phyloP scores from a whole-genome alignment of 208 protist genomes.

The Wallacemonas collosoma region DNA sequence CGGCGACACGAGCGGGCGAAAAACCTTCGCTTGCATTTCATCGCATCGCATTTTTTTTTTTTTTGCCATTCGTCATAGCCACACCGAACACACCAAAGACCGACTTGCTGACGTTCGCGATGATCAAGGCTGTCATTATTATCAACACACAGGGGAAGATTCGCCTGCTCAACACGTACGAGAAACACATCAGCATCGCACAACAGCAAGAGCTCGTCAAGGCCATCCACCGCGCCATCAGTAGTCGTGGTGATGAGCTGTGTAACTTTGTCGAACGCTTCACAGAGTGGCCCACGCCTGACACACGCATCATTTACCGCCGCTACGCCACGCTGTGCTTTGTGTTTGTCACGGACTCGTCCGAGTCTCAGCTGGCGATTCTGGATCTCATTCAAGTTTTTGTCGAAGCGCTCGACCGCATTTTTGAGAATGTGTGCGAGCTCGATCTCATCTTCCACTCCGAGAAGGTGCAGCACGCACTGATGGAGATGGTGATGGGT shows the following conservation, averaged over 20 bases:
- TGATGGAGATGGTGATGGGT: slow-evolving; percentile 98
- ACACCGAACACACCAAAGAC: slow-evolving; percentile 7
- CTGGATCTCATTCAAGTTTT: slow-evolving; percentile 98
- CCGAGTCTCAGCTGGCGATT: slow-evolving; percentile 97
- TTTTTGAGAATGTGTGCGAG: slow-evolving; percentile 99
- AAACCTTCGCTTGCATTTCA: no score
- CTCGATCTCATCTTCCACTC: slow-evolving; percentile 99
- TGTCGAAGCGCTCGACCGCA: slow-evolving; percentile 96
- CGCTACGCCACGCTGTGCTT: slow-evolving; percentile 99
- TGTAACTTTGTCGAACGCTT: slow-evolving; percentile 98
- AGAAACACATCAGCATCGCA: slow-evolving; percentile 67
- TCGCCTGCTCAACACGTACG: slow-evolving; percentile 96
- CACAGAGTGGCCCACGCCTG: slow-evolving; percentile 89
- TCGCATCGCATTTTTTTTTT: no score
- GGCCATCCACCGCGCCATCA: slow-evolving; percentile 91
- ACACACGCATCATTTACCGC: slow-evolving; percentile 96
- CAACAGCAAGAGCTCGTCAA: slow-evolving; percentile 92
- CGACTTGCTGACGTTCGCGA: slow-evolving; percentile 30
- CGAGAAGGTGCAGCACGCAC: slow-evolving; percentile 97
- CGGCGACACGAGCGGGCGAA: no score
- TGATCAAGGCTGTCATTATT: slow-evolving; percentile 97
- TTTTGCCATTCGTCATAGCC: no score
- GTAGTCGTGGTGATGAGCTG: slow-evolving; percentile 89
- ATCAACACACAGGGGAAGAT: slow-evolving; percentile 98
- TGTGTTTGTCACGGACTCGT: slow-evolving; percentile 97